Evolutionary conservation across 441 rosid species (phyloP).

Genomic region (Gossypium aridum): DNA sequence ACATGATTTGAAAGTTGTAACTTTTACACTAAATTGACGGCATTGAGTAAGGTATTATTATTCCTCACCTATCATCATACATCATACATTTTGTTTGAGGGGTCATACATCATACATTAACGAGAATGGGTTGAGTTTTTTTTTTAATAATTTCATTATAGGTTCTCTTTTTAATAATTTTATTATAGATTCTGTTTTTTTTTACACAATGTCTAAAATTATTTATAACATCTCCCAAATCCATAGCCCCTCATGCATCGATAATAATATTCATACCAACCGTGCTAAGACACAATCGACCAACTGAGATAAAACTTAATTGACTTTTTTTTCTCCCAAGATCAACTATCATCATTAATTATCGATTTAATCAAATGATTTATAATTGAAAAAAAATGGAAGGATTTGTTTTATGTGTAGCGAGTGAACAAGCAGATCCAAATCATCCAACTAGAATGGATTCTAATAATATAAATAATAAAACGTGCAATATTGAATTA

Average conservation of each 20-base stretch:
- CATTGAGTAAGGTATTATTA: neutral
- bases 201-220: fast-evolving
- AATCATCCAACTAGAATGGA: too few species aligned
- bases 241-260: too few species aligned
- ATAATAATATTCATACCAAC: fast-evolving
- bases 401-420: too few species aligned
- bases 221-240: fast-evolving
- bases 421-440: too few species aligned
- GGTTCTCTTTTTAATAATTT: neutral
- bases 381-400: too few species aligned
- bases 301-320: too few species aligned
- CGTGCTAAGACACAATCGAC: too few species aligned
- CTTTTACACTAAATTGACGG: neutral
- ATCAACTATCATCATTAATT: too few species aligned
- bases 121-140: neutral
- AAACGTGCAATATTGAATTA: too few species aligned
- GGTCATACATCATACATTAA: neutral
- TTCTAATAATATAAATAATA: neutral
- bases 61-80: neutral
- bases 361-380: too few species aligned
- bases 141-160: too few species aligned
- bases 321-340: too few species aligned
- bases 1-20: neutral
- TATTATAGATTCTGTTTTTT: fast-evolving
- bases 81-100: neutral